Evolutionary conservation across 2,329 filamentous ascomycete genomes (phyloP).

Genomic region (Aphanocladium album): DNA sequence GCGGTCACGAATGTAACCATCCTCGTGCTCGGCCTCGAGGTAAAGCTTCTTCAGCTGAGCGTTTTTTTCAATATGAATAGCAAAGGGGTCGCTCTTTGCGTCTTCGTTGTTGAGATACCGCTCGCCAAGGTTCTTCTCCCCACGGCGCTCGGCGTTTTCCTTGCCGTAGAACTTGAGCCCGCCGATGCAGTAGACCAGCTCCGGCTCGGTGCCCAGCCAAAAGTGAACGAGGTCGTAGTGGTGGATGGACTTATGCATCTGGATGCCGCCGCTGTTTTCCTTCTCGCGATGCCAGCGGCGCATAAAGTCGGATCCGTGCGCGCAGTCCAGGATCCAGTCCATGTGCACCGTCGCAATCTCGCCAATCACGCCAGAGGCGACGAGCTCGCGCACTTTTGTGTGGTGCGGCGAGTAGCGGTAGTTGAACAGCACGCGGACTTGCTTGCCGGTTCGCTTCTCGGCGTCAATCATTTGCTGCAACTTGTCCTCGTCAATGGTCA

Average conservation of each 20-base stretch:
- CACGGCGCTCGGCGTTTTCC: conserved; percentile 43
- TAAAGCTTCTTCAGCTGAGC: conserved; percentile 39
- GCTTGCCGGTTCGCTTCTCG: conserved; percentile 37
- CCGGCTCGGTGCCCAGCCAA: conserved; percentile 39
- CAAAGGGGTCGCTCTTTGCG: conserved; percentile 41
- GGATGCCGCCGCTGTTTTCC: conserved; percentile 41
- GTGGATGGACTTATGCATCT: conserved; percentile 47
- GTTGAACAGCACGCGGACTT: conserved; percentile 45
- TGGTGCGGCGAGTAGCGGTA: conserved; percentile 49
- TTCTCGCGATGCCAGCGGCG: conserved; percentile 47
- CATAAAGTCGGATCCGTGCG: conserved; percentile 45
- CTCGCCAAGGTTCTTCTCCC: conserved; percentile 34
- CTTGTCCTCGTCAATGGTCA: conserved; percentile 45
- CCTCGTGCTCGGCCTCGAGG: conserved; percentile 43
- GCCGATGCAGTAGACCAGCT: conserved; percentile 41
- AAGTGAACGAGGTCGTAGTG: conserved; percentile 50
- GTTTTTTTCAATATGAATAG: conserved; percentile 37
- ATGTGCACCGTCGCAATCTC: conserved; percentile 42
- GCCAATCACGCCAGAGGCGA: conserved; percentile 40
- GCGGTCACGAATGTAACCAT: conserved; percentile 43
- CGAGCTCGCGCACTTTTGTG: conserved; percentile 42
- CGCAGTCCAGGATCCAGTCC: conserved; percentile 46
- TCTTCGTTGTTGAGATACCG: conserved; percentile 35
- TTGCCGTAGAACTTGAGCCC: conserved; percentile 44
- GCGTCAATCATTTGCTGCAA: conserved; percentile 40